Evolutionary conservation across 495 filamentous ascomycete genomes (phyloP).

Genomic region (Xylaria scruposa): DNA sequence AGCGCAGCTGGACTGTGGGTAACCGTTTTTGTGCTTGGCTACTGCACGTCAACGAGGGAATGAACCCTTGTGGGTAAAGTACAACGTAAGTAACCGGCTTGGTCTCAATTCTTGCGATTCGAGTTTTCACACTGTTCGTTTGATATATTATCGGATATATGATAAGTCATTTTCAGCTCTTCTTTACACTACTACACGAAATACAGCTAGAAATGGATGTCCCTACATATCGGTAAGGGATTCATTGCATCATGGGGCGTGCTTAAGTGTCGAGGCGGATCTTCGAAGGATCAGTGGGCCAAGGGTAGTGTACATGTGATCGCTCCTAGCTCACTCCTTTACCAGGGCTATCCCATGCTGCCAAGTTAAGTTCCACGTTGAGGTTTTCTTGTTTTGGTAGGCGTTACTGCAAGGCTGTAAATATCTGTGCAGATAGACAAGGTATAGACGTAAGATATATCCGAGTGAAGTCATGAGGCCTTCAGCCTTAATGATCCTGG

Average conservation of each 20-base stretch:
- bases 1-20: neutral
- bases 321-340: neutral
- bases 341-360: neutral
- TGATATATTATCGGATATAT: too few relatives aligned
- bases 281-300: neutral
- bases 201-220: neutral
- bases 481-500: neutral
- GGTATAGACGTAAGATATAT: neutral
- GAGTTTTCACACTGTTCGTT: neutral
- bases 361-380: neutral
- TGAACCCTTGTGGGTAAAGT: constrained; percentile 10
- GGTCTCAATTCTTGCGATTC: neutral
- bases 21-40: neutral
- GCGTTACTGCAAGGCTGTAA: neutral
- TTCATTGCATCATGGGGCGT: neutral
- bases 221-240: neutral
- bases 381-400: neutral
- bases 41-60: neutral
- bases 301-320: constrained; percentile 7
- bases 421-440: neutral
- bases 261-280: neutral
- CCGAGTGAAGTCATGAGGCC: neutral
- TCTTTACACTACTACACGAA: neutral
- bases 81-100: neutral
- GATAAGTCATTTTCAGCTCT: neutral